Conservation (phyloP, 768 basidiomycete species). For the Podaxis rugospora region DNA sequence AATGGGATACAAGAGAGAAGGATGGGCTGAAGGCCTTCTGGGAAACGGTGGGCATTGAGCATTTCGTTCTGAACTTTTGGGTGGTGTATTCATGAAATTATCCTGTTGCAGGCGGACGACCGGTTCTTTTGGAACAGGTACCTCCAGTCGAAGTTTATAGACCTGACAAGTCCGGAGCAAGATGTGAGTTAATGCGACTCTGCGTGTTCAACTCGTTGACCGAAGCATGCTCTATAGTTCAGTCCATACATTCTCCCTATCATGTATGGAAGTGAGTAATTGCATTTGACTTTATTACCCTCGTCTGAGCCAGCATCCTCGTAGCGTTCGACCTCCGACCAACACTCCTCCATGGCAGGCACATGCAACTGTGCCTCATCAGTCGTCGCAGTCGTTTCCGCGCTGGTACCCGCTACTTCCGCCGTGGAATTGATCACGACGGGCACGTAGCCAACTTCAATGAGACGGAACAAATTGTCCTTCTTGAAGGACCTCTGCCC, state of each 20-base stretch:
- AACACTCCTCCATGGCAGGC: constrained; percentile 68
- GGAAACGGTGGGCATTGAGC: constrained; percentile 62
- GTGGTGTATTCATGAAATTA: neutral
- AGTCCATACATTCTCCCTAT: constrained; percentile 88
- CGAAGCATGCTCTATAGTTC: constrained; percentile 44
- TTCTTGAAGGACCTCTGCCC: constrained; percentile 55
- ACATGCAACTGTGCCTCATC: constrained; percentile 81
- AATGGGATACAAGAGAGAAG: constrained; percentile 55
- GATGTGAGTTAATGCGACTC: constrained; percentile 47
- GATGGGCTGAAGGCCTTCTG: constrained; percentile 59
- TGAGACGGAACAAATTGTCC: constrained; percentile 92
- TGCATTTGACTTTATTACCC: neutral
- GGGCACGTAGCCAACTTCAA: constrained; percentile 97
- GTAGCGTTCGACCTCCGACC: constrained; percentile 85
- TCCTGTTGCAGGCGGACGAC: constrained; percentile 73
- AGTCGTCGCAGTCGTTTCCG: constrained; percentile 92
- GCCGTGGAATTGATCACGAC: constrained; percentile 83
- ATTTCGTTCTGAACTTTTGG: neutral
- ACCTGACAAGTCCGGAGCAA: constrained; percentile 36
- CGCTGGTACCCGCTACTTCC: constrained; percentile 96
- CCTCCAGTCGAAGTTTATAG: constrained; percentile 60
- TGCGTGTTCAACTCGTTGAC: neutral
- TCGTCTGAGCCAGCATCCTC: constrained; percentile 4
- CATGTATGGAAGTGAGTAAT: constrained; percentile 85
- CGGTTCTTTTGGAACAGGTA: constrained; percentile 98